Base-by-base conservation (phyloP, 2,329 filamentous ascomycete genomes). In the Sclerotiophoma versabilis region DNA sequence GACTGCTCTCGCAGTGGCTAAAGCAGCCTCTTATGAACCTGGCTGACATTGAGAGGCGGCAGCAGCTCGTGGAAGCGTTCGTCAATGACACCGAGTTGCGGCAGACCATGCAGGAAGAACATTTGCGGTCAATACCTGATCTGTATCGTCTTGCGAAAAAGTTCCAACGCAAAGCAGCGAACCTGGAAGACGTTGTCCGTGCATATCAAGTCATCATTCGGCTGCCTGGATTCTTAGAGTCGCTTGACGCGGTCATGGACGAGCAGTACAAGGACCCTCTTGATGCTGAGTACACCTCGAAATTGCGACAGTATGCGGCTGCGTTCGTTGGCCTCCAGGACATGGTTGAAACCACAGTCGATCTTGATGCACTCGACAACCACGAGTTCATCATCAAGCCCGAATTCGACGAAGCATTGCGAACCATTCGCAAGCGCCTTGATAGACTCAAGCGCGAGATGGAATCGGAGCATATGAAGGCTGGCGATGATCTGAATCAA, bases 341-440 rank as follows among this genome's bases (percentile, higher is more conserved):
- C 72, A 97, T 99, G 92, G 95, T 99, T 0, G 95, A 99, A 79
- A 96, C 95, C 1, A 99, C 96, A 0, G 93, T 99, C 12, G 95
- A 99, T 69, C 84, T 99, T 0, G 91, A 96, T 53, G 95, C 95
- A 2, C 84, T 99, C 10, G 93, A 99, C 68, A 92, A 95, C 63
- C 95, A 99, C 70, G 95, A 99, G 72, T 99, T 96, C 77, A 93
- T 97, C 67, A 99, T 99, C 83, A 99, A 98, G 77, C 91, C 96
- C 0, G 95, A 99, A 70, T 99, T 97, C 61, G 95, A 99, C 68
- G 92, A 97, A 54, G 85, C 87, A 49, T 81, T 99, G 30, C 87
- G 89, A 15, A 86, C 91, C n/a, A 96, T 99, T 64, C 87, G 91
- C 46, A 93, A 91, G 77, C 95, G 93, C 72, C 85, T 99, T 1